Percentiles rank a stretch among this genome's conserved stretches.
These are phyloP conservation scores for Aspergillus latus DNA, from an alignment of 2,329 filamentous ascomycete species.

Conservation along the genomic window DNA sequence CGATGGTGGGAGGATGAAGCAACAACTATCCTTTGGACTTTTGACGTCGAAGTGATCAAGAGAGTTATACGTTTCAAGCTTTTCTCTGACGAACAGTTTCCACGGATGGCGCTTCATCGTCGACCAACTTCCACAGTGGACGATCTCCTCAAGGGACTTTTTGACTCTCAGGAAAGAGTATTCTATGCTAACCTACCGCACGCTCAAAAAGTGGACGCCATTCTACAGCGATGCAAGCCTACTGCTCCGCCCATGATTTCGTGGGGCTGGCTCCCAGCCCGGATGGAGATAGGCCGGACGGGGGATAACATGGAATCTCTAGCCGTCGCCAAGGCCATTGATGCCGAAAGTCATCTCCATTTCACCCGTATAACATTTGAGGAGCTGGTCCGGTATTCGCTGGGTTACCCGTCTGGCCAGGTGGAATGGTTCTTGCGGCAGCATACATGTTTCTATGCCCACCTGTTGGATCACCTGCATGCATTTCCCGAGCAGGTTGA, in stretches of 20 bases:
- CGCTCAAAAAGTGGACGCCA: slow-evolving; percentile 42
- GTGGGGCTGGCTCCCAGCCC: slow-evolving; percentile 41
- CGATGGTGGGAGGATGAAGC: slow-evolving; percentile 46
- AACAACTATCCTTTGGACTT: slow-evolving; percentile 39
- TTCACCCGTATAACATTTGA: slow-evolving; percentile 41
- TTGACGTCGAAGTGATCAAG: slow-evolving; percentile 38
- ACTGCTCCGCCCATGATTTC: slow-evolving; percentile 22
- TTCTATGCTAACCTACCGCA: slow-evolving; percentile 33
- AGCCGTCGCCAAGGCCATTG: slow-evolving; percentile 35
- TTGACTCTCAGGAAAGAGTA: slow-evolving; percentile 28
- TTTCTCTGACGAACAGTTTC: slow-evolving; percentile 36
- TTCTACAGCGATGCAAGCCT: slow-evolving; percentile 35
- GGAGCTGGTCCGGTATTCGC: slow-evolving; percentile 40
- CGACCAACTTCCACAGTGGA: slow-evolving; percentile 37
- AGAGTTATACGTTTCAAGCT: slow-evolving; percentile 40
- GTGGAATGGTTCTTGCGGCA: slow-evolving; percentile 43
- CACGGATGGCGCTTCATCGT: slow-evolving; percentile 34
- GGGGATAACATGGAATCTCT: slow-evolving; percentile 23
- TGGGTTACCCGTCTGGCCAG: slow-evolving; percentile 35
- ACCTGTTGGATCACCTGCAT: slow-evolving; percentile 34
- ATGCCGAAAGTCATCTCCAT: slow-evolving; percentile 42
- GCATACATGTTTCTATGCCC: slow-evolving; percentile 37
- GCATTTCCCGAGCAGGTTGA: slow-evolving; percentile 33
- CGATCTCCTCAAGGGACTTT: slow-evolving; percentile 31
- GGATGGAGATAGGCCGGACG: slow-evolving; percentile 19